phyloP scores from a whole-genome alignment of 768 basidiomycete genomes.

The Suillus weaverae region DNA sequence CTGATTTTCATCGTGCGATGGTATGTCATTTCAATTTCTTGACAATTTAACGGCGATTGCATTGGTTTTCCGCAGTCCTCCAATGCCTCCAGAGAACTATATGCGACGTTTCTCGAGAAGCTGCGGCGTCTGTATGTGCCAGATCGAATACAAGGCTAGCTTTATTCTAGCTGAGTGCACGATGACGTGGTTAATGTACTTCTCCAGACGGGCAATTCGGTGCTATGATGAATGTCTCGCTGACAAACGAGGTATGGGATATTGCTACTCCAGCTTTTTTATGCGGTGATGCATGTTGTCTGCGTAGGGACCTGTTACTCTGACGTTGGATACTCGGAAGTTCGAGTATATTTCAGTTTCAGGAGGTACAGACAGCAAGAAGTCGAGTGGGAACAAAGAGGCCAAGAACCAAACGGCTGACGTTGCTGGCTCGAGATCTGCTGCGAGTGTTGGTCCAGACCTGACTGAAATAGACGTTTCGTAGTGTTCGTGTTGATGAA shows the following conservation, averaged over 20 bases:
- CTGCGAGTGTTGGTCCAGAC: not conserved
- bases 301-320: constrained; percentile 77
- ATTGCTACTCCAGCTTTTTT: constrained; percentile 3
- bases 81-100: constrained; percentile 66
- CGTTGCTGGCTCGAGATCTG: not conserved
- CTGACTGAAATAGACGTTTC: not conserved
- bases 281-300: not conserved
- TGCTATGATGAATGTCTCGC: constrained; percentile 91
- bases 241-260: constrained; percentile 78
- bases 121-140: constrained; percentile 66
- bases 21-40: constrained; percentile 40
- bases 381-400: not conserved
- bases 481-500: not conserved
- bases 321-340: constrained; percentile 80
- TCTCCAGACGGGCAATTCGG: constrained; percentile 85
- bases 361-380: constrained; percentile 9
- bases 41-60: not conserved
- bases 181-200: not conserved
- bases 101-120: constrained; percentile 68
- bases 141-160: constrained; percentile 77
- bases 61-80: constrained; percentile 46
- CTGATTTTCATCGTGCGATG: constrained; percentile 94
- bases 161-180: not conserved
- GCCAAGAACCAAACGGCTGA: not conserved
- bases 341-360: constrained; percentile 57